A percentile compares a stretch with the other conserved stretches of the same genome.
Conservation (phyloP, 805 yeast genomes). For the Kazachstania martiniae region DNA sequence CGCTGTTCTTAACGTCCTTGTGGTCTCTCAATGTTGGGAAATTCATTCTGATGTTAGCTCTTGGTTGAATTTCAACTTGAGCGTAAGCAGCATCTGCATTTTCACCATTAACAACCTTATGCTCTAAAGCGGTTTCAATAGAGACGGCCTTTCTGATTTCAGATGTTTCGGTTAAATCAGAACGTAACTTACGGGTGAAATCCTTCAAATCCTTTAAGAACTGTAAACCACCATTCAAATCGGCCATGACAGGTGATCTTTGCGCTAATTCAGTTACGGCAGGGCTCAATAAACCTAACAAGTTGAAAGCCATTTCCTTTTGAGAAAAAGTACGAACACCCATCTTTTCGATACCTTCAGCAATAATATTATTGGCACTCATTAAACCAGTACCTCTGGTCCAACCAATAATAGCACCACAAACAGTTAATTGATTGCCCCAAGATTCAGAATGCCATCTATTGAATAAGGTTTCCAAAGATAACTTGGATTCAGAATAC, state of each 20-base stretch:
- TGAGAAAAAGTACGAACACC: conserved; percentile 98
- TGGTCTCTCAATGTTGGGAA: conserved; percentile 84
- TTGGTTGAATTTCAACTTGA: conserved; percentile 72
- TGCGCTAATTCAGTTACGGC: conserved; percentile 79
- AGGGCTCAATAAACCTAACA: conserved; percentile 87
- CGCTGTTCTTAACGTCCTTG: conserved; percentile 53
- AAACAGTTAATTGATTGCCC: conserved; percentile 85
- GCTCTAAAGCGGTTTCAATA: conserved; percentile 82
- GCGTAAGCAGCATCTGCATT: conserved; percentile 78
- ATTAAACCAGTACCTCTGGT: conserved; percentile 99
- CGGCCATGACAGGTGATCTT: conserved; percentile 92
- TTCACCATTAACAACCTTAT: conserved; percentile 72
- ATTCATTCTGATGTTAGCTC: conserved; percentile 87
- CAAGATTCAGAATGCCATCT: conserved; percentile 98
- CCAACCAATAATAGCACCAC: conserved; percentile 99
- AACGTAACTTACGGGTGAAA: conserved; percentile 68
- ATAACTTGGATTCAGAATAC: conserved; percentile 93
- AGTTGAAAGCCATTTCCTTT: conserved; percentile 98
- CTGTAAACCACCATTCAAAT: conserved; percentile 97
- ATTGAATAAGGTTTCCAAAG: conserved; percentile 92
- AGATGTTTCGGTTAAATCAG: conserved; percentile 60
- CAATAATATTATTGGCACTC: conserved; percentile 94
- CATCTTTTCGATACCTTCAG: conserved; percentile 90
- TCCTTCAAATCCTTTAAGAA: conserved; percentile 86
- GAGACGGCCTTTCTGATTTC: conserved; percentile 94